phyloP scores from a whole-genome alignment of 805 yeast species.

The Brettanomyces anomalus region DNA sequence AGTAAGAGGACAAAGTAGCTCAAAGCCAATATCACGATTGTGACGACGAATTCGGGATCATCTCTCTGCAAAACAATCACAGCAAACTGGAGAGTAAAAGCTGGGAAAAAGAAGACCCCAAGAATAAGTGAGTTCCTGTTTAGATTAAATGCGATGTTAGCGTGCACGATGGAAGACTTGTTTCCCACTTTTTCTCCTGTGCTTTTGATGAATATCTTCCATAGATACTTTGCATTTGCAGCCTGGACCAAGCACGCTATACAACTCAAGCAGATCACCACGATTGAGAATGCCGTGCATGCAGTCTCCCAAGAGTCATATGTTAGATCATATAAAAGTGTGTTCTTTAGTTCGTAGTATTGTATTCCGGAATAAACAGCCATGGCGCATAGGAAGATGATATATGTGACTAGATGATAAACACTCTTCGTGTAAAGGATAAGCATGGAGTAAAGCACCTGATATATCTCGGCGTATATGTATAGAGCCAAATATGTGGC shows the following conservation, averaged over 20 bases:
- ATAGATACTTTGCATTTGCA: constrained; percentile 11
- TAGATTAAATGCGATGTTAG: constrained; percentile 29
- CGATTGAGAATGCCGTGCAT: constrained; percentile 30
- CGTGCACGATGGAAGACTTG: constrained; percentile 22
- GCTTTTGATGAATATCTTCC: constrained; percentile 6
- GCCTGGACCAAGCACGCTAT: constrained; percentile 26
- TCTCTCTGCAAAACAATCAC: constrained; percentile 29
- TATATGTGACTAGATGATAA: constrained; percentile 25
- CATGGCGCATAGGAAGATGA: constrained; percentile 31
- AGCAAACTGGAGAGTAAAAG: constrained; percentile 36
- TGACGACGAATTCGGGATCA: constrained; percentile 34
- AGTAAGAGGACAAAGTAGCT: constrained; percentile 20
- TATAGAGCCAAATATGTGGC: constrained; percentile 33
- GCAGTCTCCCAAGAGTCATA: constrained; percentile 23
- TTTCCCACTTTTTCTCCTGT: constrained; percentile 28
- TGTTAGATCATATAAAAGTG: constrained; percentile 14
- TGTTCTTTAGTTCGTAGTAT: constrained; percentile 24
- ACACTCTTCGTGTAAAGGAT: constrained; percentile 30
- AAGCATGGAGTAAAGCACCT: constrained; percentile 22
- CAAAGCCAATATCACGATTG: constrained; percentile 19
- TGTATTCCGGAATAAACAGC: constrained; percentile 37
- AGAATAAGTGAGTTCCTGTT: constrained; percentile 20
- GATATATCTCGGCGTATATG: constrained; percentile 33
- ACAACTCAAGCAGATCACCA: constrained; percentile 28
- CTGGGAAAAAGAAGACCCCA: constrained; percentile 32